phyloP scores from a whole-genome alignment of 2,329 filamentous ascomycete genomes.

The Periconia sp. region DNA sequence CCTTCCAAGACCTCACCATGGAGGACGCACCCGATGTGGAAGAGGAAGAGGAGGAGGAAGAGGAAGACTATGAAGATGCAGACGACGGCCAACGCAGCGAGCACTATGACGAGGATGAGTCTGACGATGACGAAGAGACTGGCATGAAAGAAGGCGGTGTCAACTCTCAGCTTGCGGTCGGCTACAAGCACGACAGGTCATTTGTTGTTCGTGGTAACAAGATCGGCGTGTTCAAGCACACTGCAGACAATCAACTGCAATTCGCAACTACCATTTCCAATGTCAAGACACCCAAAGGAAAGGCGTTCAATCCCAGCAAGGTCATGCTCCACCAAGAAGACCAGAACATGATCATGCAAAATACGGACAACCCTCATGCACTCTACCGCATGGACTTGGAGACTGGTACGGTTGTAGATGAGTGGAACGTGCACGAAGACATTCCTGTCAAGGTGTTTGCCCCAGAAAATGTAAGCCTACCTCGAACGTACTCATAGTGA shows the following conservation, averaged over 20 bases:
- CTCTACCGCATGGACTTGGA: constrained; percentile 98
- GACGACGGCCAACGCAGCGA: constrained; percentile 73
- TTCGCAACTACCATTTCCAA: constrained; percentile 98
- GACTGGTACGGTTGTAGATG: constrained; percentile 96
- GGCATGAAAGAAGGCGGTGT: constrained; percentile 77
- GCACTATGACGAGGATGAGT: constrained; percentile 76
- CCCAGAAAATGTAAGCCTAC: constrained; percentile 73
- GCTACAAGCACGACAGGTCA: constrained; percentile 95
- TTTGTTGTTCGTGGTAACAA: constrained; percentile 97
- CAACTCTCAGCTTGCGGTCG: constrained; percentile 93
- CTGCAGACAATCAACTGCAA: constrained; percentile 86
- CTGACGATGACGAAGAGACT: constrained; percentile 76
- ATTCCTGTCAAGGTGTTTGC: constrained; percentile 92
- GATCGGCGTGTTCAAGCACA: constrained; percentile 99
- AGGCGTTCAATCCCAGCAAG: constrained; percentile 89
- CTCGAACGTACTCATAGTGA: too few relatives aligned
- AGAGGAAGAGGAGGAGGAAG: constrained; percentile 63
- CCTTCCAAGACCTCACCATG: constrained; percentile 93
- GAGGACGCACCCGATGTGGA: constrained; percentile 71
- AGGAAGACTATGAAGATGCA: constrained; percentile 66
- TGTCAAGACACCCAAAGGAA: constrained; percentile 83
- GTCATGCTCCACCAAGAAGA: constrained; percentile 96
- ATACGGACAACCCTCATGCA: constrained; percentile 81
- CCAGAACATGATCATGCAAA: constrained; percentile 87
- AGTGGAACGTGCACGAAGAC: constrained; percentile 98